Base-by-base conservation (phyloP, 2,329 filamentous ascomycete genomes). In the Colletotrichum coccodes region DNA sequence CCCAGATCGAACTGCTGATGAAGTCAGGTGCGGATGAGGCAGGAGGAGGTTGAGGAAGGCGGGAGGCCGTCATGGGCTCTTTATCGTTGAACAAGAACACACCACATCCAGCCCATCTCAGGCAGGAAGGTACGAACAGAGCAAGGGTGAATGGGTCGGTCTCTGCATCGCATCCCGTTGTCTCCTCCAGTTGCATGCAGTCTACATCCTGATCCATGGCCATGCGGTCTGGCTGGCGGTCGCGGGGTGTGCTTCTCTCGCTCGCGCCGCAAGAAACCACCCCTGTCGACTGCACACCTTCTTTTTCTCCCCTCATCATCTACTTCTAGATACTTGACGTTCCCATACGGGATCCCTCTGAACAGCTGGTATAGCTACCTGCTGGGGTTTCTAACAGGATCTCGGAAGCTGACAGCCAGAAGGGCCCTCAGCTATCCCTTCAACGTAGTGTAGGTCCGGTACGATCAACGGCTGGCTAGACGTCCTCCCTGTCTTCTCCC, bases 41-140 rank as follows among this genome's bases (percentile, higher is more conserved):
- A 49, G 56, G 62, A 60, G 36, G 23, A 64, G 49, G 52, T 44
- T 57, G 40, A 60, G 62, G 62, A 69, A 60, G 61, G 61, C 61
- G 54, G 62, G 66, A 69, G 66, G 61, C 61, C 21, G 47, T 69
- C 66, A 69, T 49, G 49, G 62, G 54, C 61, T 69, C 66, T 69
- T 69, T 69, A 69, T 69, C 18, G 42, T 60, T 44, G 49, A 50
- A 56, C 49, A 60, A 42, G 38, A 26, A 16, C 54, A 54, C 47
- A 56, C 47, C 40, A 40, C 40, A 21, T 28, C 54, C 62, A 60
- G 56, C 61, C 49, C 49, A 56, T 44, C 38, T 38, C 36, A 38
- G 53, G 46, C 34, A 63, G 50, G 46, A 32, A 68, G 44, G 52
- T n/a, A 50, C 26, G 36, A 44, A 58, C 42, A 26, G 44, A 34